Percentiles rank a stretch among this genome's conserved stretches.
Conservation (phyloP, 2,329 filamentous ascomycete species). For the Paradendryphiella salina region DNA sequence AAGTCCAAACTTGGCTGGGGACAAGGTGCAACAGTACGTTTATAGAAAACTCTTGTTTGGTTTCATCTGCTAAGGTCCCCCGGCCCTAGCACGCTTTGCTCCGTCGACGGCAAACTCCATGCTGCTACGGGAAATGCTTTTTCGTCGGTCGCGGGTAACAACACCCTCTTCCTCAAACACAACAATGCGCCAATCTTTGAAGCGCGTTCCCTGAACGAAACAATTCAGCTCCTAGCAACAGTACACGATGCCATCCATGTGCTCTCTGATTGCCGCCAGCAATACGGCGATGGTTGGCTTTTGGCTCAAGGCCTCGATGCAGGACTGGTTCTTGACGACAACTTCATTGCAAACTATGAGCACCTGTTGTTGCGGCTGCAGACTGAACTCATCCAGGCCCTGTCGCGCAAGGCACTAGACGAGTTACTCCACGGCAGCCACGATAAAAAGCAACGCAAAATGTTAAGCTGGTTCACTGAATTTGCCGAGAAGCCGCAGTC, state of each 20-base stretch:
- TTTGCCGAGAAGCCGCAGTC: constrained; percentile 47
- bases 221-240: constrained; percentile 31
- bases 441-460: constrained; percentile 41
- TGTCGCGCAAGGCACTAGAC: constrained; percentile 37
- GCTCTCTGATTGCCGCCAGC: constrained; percentile 30
- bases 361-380: constrained; percentile 49
- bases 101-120: constrained; percentile 26
- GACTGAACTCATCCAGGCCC: constrained; percentile 39
- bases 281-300: constrained; percentile 40
- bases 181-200: constrained; percentile 35
- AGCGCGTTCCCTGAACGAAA: constrained; percentile 34
- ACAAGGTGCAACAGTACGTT: constrained; percentile 46
- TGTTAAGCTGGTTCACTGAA: constrained; percentile 48
- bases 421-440: constrained; percentile 33
- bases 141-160: constrained; percentile 36
- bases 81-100: constrained; percentile 35
- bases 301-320: constrained; percentile 35
- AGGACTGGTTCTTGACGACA: constrained; percentile 41
- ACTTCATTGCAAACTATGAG: constrained; percentile 50
- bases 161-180: constrained; percentile 45
- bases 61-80: constrained; percentile 40
- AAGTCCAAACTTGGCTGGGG: constrained; percentile 38
- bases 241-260: constrained; percentile 42
- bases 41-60: constrained; percentile 35
- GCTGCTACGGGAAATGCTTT: constrained; percentile 25